These are phyloP conservation scores for Coemansia sp. DNA, from an alignment of 192 early-diverging fungal species.

Conservation along the genomic window DNA sequence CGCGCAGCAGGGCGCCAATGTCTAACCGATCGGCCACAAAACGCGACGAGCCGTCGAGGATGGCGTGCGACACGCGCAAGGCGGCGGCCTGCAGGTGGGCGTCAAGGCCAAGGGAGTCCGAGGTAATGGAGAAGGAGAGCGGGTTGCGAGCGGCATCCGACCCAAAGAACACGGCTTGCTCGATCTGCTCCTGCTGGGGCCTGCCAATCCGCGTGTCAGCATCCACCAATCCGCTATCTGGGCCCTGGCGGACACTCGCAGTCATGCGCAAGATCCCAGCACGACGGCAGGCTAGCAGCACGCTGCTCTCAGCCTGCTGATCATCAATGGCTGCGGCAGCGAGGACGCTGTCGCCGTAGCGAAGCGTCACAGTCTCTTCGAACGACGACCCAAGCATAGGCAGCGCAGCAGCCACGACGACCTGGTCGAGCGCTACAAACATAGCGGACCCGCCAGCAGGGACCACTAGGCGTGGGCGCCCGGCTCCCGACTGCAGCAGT, in stretches of 20 bases:
- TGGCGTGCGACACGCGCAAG: conserved; percentile 33
- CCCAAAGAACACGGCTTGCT: conserved; percentile 53
- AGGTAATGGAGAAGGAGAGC: conserved; percentile 27
- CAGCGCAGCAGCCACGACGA: conserved; percentile 12
- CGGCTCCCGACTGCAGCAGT: neutral
- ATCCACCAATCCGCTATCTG: neutral
- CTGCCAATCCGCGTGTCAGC: conserved; percentile 6
- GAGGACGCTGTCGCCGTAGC: conserved; percentile 18
- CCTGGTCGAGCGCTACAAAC: conserved; percentile 20
- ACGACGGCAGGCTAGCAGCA: conserved; percentile 25
- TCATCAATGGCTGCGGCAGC: conserved; percentile 8
- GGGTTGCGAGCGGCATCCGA: conserved; percentile 19
- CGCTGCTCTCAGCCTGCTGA: conserved; percentile 12
- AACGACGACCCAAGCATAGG: conserved; percentile 8
- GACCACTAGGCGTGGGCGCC: conserved; percentile 21
- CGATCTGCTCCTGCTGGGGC: conserved; percentile 33
- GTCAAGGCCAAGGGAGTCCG: conserved; percentile 17
- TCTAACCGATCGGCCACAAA: conserved; percentile 39
- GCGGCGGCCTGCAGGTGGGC: conserved; percentile 30
- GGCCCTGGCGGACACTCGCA: neutral
- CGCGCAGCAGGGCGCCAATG: conserved; percentile 34
- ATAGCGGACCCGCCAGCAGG: conserved; percentile 25
- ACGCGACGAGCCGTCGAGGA: conserved; percentile 43
- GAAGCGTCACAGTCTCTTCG: conserved; percentile 35
- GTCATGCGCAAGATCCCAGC: conserved; percentile 40